Evolutionary conservation across 306 rosid species (phyloP), one percentile per base, ranked within the genome.

Genomic region (Quercus parvula): DNA sequence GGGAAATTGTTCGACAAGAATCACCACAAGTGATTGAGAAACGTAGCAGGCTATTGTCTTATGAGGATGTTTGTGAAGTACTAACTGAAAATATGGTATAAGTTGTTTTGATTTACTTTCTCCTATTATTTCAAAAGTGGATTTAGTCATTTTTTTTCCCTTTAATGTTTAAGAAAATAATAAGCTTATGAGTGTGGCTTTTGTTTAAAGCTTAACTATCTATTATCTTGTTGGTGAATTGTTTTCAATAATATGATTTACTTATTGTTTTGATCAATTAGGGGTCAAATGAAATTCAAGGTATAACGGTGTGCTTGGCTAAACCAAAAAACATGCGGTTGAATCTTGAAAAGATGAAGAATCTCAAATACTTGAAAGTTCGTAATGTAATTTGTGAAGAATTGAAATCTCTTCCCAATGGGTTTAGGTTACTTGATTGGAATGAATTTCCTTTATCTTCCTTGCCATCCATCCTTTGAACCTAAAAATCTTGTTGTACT

Each of bases 261-360:
- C 31, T 28, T 28, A 28, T 2, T 2, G 31, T 28, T 28, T 28
- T 28, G 31, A 2, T 28, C 28, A 13, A 17, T 5, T 38, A 78
- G 86, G 86, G 80, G 79, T 74, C 73, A 19, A 74, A 83, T 46
- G 75, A 68, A 72, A 58, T 83, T 68, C 71, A 61, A 83, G 86
- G 83, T 9, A 83, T 83, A 78, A 74, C 61, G 74, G 62, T 83
- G 74, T 49, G 56, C 59, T 61, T 83, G 41, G 83, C 83, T 33
- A 77, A 83, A 59, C 74, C 71, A 77, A 57, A 74, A 75, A 70
- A 78, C 73, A 80, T 83, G 62, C 22, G 61, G 58, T 46, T 68
- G 66, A 35, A 54, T 49, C 63, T 83, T 20, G 69, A 75, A 31
- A 83, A 78, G 74, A 68, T 83, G 77, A 74, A 49, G 59, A 83